Evolutionary conservation across 768 basidiomycete genomes (phyloP).

Genomic region (Lepiota brunneoincarnata): DNA sequence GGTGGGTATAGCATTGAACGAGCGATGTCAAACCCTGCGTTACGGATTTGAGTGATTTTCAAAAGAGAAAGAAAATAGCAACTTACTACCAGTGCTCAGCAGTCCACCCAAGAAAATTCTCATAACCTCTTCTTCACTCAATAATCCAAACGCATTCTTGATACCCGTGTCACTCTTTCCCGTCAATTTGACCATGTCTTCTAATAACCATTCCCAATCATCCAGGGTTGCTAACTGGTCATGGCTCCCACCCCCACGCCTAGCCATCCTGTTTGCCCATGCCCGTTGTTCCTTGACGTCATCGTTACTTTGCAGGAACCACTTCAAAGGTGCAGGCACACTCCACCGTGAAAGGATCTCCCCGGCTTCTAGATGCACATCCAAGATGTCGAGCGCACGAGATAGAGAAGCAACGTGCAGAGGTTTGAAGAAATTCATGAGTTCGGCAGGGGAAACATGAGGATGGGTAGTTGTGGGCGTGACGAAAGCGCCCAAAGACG

Average conservation of each 20-base stretch:
- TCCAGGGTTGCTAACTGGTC: conserved; percentile 56
- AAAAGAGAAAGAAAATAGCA: conserved; percentile 11
- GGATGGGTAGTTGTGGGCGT: conserved; percentile 65
- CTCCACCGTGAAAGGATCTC: conserved; percentile 90
- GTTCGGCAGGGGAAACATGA: conserved; percentile 59
- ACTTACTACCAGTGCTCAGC: conserved; percentile 85
- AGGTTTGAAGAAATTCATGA: conserved; percentile 80
- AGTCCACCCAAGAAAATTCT: conserved; percentile 87
- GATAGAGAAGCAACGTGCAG: conserved; percentile 75
- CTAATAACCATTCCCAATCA: conserved; percentile 86
- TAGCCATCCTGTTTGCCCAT: conserved; percentile 85
- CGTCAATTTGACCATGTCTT: conserved; percentile 86
- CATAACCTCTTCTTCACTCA: conserved; percentile 67
- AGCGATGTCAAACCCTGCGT: conserved; percentile 65
- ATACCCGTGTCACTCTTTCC: conserved; percentile 59
- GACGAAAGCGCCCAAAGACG: conserved; percentile 78
- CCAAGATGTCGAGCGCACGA: conserved; percentile 82
- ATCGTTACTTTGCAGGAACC: conserved; percentile 80
- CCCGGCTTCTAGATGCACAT: conserved; percentile 91
- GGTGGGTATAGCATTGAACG: conserved; percentile 52
- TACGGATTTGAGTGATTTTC: conserved; percentile 2
- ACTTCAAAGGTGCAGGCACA: conserved; percentile 78
- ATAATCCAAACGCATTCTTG: conserved; percentile 77
- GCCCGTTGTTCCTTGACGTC: conserved; percentile 70
- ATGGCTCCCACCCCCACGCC: conserved; percentile 55